A percentile compares a stretch with the other conserved stretches of the same genome.
Conservation (phyloP, 495 filamentous ascomycete genomes). For the Tuber magnatum region DNA sequence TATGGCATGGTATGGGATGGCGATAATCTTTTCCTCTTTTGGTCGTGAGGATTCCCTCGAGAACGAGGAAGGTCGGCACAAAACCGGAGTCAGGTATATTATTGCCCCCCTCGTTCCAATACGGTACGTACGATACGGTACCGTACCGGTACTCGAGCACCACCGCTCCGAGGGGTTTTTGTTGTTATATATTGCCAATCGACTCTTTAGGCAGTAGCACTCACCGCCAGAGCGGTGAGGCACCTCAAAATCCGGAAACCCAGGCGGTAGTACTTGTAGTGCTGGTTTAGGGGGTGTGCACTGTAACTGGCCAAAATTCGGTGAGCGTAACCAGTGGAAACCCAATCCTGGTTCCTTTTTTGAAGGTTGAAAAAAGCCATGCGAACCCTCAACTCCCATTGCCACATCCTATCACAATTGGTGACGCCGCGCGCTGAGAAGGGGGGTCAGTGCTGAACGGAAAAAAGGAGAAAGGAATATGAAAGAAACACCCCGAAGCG, state of each 20-base stretch:
- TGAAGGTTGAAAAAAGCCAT: not conserved
- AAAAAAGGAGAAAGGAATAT: conserved; percentile 12
- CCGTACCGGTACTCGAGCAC: not conserved
- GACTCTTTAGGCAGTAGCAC: conserved; percentile 17
- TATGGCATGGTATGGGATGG: not conserved
- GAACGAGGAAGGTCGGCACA: not conserved
- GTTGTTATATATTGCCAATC: conserved; percentile 15
- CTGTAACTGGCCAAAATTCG: not conserved
- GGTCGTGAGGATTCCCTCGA: not conserved
- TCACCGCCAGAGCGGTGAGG: conserved; percentile 33
- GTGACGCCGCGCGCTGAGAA: conserved; percentile 21
- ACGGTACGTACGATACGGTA: no score
- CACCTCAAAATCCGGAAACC: not conserved
- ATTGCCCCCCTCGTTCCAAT: not conserved
- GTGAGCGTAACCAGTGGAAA: conserved; percentile 15
- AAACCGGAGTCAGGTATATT: not conserved
- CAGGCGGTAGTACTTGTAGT: not conserved
- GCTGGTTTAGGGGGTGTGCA: not conserved
- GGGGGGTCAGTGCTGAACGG: conserved; percentile 22
- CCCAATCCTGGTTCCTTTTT: not conserved
- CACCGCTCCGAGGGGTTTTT: conserved; percentile 9
- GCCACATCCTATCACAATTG: conserved; percentile 23
- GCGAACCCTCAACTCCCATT: not conserved
- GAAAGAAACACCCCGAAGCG: conserved; percentile 22
- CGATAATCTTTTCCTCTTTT: not conserved